Percentiles rank a stretch among this genome's conserved stretches.
These are phyloP conservation scores for Brassica rapa DNA, from an alignment of 345 rosid species.

Conservation along the genomic window DNA sequence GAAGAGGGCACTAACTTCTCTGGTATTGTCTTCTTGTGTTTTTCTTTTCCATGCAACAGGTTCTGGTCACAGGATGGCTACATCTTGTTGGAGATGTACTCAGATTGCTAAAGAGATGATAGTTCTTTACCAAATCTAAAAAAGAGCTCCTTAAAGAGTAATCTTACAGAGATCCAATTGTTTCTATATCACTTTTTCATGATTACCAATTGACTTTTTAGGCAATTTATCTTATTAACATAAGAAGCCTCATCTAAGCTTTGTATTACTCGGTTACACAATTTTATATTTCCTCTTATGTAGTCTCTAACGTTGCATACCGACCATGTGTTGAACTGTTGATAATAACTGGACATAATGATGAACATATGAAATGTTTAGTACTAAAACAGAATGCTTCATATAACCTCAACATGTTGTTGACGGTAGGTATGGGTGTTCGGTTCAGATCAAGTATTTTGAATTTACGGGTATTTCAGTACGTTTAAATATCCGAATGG, in stretches of 20 bases:
- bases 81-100: slow-evolving; percentile 86
- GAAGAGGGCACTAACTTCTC: neutral
- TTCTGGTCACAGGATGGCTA: slow-evolving; percentile 78
- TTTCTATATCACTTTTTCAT: neutral
- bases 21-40: neutral
- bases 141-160: slow-evolving; percentile 15
- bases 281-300: neutral
- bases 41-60: slow-evolving; percentile 46
- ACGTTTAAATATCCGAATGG: too few species aligned
- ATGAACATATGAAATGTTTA: neutral
- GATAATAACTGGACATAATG: neutral
- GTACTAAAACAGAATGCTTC: too few species aligned
- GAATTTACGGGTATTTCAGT: too few species aligned
- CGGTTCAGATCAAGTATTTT: too few species aligned
- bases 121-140: neutral
- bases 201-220: slow-evolving; percentile 7
- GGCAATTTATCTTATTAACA: neutral
- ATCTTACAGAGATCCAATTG: slow-evolving; percentile 9
- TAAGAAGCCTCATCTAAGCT: neutral
- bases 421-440: too few species aligned
- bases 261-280: slow-evolving; percentile 9
- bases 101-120: slow-evolving; percentile 58
- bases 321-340: neutral
- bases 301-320: neutral
- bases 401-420: too few species aligned